A percentile compares a stretch with the other conserved stretches of the same genome.
Conservation (phyloP, 805 yeast species). For the Ogataea polymorpha region DNA sequence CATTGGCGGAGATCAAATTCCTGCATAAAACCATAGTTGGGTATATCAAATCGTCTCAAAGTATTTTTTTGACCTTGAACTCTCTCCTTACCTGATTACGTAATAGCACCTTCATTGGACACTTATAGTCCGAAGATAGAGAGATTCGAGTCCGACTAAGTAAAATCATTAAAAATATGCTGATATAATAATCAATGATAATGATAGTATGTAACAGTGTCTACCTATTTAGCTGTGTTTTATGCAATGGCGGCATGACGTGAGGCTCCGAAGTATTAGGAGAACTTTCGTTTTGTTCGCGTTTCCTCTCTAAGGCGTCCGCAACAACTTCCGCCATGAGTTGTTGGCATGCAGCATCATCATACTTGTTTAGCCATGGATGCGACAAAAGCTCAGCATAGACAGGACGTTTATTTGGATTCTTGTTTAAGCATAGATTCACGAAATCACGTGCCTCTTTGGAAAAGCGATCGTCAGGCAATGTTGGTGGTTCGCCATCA, state of each 20-base stretch:
- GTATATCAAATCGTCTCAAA: not conserved
- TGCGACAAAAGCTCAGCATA: conserved; percentile 73
- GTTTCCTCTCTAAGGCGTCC: conserved; percentile 31
- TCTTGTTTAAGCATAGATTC: conserved; percentile 69
- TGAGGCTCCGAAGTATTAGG: conserved; percentile 15
- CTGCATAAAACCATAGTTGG: conserved; percentile 1
- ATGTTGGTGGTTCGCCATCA: conserved; percentile 87
- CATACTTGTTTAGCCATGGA: conserved; percentile 72
- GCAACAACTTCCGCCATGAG: conserved; percentile 34
- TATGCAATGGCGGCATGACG: conserved; percentile 25
- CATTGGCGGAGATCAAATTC: not conserved
- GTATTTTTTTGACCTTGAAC: conserved; percentile 1
- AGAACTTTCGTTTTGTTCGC: not conserved
- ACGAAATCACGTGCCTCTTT: conserved; percentile 83
- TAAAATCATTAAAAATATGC: not conserved
- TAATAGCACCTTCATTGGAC: conserved; percentile 1
- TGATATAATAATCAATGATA: conserved; percentile 4
- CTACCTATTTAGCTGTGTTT: conserved; percentile 15
- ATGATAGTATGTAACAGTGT: conserved; percentile 1
- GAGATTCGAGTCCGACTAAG: not conserved
- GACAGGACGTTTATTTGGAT: conserved; percentile 76
- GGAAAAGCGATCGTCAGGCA: conserved; percentile 62
- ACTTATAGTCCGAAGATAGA: conserved; percentile 1
- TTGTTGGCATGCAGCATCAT: conserved; percentile 33
- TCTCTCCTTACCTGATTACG: not conserved